A percentile compares a stretch with the other conserved stretches of the same genome.
Evolutionary conservation across 2,329 filamentous ascomycete species (phyloP).

Genomic region (Nannizzia gypsea): DNA sequence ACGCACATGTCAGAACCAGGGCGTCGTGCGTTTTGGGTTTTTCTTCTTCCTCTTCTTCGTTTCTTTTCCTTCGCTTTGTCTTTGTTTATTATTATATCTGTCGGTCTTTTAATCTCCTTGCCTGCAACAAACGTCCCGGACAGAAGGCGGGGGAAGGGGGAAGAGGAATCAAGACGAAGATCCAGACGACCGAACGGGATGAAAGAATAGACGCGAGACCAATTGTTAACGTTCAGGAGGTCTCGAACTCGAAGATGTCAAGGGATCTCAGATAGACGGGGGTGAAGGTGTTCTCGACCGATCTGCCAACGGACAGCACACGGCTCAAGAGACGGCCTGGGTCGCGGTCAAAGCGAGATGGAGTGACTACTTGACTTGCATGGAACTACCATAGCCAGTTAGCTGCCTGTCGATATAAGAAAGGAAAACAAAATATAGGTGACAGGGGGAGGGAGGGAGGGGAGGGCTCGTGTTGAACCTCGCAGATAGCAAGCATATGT

Average conservation of each 20-base stretch:
- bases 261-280: background rate
- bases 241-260: background rate
- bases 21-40: background rate
- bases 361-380: background rate
- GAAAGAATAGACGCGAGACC: background rate
- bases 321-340: background rate
- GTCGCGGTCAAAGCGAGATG: background rate
- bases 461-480: too few species aligned
- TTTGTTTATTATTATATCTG: background rate
- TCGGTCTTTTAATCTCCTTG: background rate
- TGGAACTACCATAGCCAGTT: background rate
- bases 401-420: background rate
- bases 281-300: background rate
- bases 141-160: too few species aligned
- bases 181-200: background rate
- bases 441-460: background rate
- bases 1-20: background rate
- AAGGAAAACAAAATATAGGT: background rate
- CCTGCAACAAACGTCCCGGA: background rate
- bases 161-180: background rate
- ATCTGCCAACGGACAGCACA: background rate
- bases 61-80: background rate
- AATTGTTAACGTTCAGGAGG: background rate
- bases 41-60: background rate
- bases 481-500: too few species aligned